Evolutionary conservation across 495 filamentous ascomycete species (phyloP).

Genomic region (Lindgomyces ingoldianus): DNA sequence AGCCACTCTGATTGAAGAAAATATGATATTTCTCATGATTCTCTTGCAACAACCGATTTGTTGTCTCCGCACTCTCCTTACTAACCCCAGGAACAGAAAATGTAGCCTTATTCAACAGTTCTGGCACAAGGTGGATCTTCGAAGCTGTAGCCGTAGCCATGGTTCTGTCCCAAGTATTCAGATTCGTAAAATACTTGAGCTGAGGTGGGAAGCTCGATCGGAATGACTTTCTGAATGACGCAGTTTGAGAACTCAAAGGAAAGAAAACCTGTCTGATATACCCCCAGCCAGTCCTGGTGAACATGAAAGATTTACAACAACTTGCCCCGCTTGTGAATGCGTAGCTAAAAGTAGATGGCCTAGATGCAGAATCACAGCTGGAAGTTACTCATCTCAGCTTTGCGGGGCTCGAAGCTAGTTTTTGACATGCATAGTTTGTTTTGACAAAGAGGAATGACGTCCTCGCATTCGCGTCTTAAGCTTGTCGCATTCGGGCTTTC

Average conservation of each 20-base stretch:
- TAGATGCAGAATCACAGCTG: too few species aligned
- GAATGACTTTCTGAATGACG: background rate
- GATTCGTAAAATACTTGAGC: too few species aligned
- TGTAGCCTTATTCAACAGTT: slow-evolving; percentile 55
- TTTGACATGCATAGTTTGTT: too few species aligned
- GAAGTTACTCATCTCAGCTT: too few species aligned
- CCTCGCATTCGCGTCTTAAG: too few species aligned
- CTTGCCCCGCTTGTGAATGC: too few species aligned
- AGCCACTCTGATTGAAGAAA: slow-evolving; percentile 70
- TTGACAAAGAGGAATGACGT: too few species aligned
- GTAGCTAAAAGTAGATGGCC: too few species aligned
- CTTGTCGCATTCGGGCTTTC: background rate
- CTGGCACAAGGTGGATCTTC: slow-evolving; percentile 59
- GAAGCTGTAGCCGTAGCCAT: slow-evolving; percentile 73
- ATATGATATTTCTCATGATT: slow-evolving; percentile 76
- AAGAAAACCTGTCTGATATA: slow-evolving; percentile 2
- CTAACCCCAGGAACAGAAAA: slow-evolving; percentile 54
- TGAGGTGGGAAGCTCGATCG: too few species aligned
- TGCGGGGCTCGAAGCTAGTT: too few species aligned
- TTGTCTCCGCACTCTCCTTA: slow-evolving; percentile 59
- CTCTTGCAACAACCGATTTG: slow-evolving; percentile 67
- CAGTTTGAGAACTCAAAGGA: background rate
- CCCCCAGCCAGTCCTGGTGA: background rate
- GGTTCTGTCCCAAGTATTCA: too few species aligned
- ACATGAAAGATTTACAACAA: background rate